These are phyloP conservation scores for Carex myosuroides DNA, from an alignment of 176 grass and related monocot genomes.

Conservation along the genomic window DNA sequence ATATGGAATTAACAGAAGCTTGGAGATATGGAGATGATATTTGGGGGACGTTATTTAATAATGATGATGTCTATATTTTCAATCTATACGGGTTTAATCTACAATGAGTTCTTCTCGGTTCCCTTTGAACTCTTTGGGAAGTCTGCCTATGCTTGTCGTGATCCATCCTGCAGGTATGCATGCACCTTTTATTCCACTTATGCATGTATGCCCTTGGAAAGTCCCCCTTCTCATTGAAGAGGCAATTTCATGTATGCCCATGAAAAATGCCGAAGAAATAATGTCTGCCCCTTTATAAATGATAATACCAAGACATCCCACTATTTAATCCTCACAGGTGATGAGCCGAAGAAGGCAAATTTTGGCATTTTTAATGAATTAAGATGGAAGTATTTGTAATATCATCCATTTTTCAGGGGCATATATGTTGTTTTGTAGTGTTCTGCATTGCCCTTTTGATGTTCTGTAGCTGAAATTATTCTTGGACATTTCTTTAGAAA, in stretches of 20 bases:
- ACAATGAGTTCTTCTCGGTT: constrained; percentile 99
- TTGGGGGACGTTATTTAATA: constrained; percentile 93
- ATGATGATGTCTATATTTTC: constrained; percentile 93
- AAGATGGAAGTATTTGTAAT: background rate
- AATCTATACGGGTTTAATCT: constrained; percentile 91
- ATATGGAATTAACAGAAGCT: constrained; percentile 55
- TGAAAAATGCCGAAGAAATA: background rate
- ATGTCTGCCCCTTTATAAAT: background rate
- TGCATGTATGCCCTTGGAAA: background rate
- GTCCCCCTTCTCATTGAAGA: background rate
- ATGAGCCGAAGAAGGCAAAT: background rate
- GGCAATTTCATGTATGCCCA: background rate
- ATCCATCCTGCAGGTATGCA: constrained; percentile 74
- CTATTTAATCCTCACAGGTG: background rate
- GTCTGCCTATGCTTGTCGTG: constrained; percentile 79
- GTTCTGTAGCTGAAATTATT: background rate
- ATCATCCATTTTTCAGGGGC: background rate
- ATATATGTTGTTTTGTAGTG: background rate
- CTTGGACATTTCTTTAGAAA: background rate
- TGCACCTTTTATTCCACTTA: background rate
- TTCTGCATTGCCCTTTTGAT: constrained; percentile 17
- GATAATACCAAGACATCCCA: background rate
- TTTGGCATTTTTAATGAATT: background rate
- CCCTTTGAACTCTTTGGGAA: constrained; percentile 85
- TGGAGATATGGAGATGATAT: constrained; percentile 95